Conservation (phyloP, 495 filamentous ascomycete genomes). For the Chaetomium tenue region DNA sequence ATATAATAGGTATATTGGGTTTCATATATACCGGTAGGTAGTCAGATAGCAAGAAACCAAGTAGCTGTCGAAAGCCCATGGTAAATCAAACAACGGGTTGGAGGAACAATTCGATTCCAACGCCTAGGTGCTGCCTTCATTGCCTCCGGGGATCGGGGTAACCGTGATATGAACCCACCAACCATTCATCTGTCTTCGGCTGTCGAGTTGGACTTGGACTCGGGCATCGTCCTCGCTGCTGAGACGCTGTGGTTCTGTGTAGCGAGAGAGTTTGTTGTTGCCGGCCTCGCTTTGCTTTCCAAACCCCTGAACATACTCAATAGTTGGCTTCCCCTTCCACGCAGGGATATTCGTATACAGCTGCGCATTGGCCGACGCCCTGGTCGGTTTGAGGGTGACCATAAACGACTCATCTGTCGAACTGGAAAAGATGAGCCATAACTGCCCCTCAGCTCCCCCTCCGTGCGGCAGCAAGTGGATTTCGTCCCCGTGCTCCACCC, state of each 20-base stretch:
- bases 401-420: background rate
- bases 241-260: background rate
- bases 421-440: background rate
- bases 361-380: conserved; percentile 8
- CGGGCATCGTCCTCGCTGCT: background rate
- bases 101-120: no score
- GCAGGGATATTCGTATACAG: conserved; percentile 16
- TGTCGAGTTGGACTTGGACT: background rate
- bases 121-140: no score
- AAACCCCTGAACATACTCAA: conserved; percentile 3
- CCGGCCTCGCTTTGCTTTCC: background rate
- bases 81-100: no score
- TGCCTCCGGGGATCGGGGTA: background rate
- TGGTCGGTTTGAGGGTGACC: conserved; percentile 12
- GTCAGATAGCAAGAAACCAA: no score
- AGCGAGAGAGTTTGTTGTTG: background rate
- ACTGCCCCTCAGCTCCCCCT: background rate
- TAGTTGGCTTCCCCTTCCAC: conserved; percentile 5
- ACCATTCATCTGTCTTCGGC: conserved; percentile 12
- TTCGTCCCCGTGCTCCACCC: conserved; percentile 6
- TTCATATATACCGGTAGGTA: no score
- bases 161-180: conserved; percentile 18
- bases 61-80: no score
- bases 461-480: background rate
- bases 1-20: no score